These are phyloP conservation scores for Aspergillus spinulosporus DNA, from an alignment of 2,329 filamentous ascomycete species.

Conservation along the genomic window DNA sequence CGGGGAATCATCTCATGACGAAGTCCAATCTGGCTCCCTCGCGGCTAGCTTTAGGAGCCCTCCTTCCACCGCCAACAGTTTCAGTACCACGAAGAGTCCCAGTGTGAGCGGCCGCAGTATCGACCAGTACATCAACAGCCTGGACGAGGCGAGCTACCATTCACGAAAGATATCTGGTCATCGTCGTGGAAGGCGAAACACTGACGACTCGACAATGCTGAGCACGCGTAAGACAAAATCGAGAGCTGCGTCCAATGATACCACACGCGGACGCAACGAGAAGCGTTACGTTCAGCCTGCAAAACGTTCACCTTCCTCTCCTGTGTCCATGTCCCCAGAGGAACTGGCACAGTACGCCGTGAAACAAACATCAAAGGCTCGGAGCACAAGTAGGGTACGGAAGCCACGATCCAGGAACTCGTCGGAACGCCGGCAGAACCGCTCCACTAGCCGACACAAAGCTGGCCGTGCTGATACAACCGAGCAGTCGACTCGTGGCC, in stretches of 20 bases:
- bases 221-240: conserved; percentile 50
- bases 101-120: conserved; percentile 65
- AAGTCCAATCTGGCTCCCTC: conserved; percentile 52
- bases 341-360: conserved; percentile 58
- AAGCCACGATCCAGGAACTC: conserved; percentile 35
- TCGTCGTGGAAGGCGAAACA: conserved; percentile 54
- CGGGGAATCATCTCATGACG: conserved; percentile 52
- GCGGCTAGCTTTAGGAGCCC: conserved; percentile 46
- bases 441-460: conserved; percentile 46
- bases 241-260: conserved; percentile 66
- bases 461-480: conserved; percentile 35
- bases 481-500: conserved; percentile 51
- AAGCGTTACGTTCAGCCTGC: conserved; percentile 70
- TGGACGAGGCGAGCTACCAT: conserved; percentile 73
- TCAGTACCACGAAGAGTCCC: conserved; percentile 55
- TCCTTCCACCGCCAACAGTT: conserved; percentile 46
- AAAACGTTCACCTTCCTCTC: conserved; percentile 87
- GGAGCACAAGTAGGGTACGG: conserved; percentile 57
- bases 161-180: conserved; percentile 51
- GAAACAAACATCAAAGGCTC: conserved; percentile 35
- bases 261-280: conserved; percentile 61
- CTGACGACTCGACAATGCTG: conserved; percentile 47
- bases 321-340: conserved; percentile 90
- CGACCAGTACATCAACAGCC: conserved; percentile 82
- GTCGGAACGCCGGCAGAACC: conserved; percentile 33